phyloP scores from a whole-genome alignment of 345 rosid species.

The Gossypium herbaceum region DNA sequence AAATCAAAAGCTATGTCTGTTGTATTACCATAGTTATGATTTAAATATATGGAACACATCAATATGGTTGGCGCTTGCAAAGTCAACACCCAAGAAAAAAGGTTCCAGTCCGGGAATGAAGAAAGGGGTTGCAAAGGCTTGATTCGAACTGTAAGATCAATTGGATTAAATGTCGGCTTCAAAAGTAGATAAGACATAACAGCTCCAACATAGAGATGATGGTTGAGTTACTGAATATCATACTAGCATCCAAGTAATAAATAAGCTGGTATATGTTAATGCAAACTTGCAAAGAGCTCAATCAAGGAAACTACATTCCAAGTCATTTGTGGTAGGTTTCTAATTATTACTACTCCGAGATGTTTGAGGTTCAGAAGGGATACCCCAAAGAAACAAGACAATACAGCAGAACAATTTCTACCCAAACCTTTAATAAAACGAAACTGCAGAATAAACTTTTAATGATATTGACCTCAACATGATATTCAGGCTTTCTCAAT shows the following conservation, averaged over 20 bases:
- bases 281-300: too few species aligned
- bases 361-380: neutral
- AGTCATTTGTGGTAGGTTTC: neutral
- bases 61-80: neutral
- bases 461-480: conserved; percentile 12
- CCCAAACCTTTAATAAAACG: neutral
- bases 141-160: neutral
- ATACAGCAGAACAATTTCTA: neutral
- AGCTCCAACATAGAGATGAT: neutral
- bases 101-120: neutral
- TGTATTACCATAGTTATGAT: neutral
- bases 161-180: neutral
- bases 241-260: neutral
- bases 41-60: neutral
- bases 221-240: neutral
- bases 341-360: neutral
- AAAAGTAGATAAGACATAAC: neutral
- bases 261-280: neutral
- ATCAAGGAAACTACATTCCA: neutral
- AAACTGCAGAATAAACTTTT: neutral
- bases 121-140: neutral
- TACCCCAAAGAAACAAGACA: conserved; percentile 6
- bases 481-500: neutral
- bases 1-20: conserved; percentile 11
- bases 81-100: neutral